These are phyloP conservation scores for Acacia melanoxylon DNA, from an alignment of 306 rosid genomes.

Conservation along the genomic window DNA sequence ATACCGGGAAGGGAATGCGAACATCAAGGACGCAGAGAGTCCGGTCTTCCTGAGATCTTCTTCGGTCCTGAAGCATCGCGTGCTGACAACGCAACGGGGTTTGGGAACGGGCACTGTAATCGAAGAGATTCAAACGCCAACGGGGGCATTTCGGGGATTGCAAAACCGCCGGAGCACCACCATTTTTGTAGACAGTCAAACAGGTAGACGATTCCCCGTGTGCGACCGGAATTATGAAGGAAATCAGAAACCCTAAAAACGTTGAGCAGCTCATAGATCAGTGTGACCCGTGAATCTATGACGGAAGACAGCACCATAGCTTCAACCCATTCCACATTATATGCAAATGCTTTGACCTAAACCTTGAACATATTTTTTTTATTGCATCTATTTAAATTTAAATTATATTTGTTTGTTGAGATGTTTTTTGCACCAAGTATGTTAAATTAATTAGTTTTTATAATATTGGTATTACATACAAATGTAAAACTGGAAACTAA, in stretches of 20 bases:
- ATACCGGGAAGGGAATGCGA: slow-evolving; percentile 82
- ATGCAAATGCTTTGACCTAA: no score
- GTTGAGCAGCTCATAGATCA: no score
- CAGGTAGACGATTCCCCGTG: slow-evolving; percentile 76
- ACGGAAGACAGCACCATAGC: no score
- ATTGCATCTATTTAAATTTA: no score
- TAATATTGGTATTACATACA: no score
- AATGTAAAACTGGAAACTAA: no score
- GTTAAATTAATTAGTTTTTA: no score
- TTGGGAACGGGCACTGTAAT: slow-evolving; percentile 43
- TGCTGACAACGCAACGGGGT: slow-evolving; percentile 58
- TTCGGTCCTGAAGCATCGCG: slow-evolving; percentile 73
- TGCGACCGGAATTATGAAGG: slow-evolving; percentile 24
- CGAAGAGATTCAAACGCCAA: slow-evolving; percentile 62
- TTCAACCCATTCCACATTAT: no score
- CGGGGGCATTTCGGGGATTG: slow-evolving; percentile 89
- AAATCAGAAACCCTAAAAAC: slow-evolving; percentile 44
- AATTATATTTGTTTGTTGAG: no score
- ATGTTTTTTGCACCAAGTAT: no score
- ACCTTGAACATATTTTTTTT: no score
- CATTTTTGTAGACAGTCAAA: slow-evolving; percentile 70
- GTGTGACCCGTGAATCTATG: no score
- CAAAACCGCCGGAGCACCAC: slow-evolving; percentile 93
- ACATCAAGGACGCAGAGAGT: slow-evolving; percentile 78
- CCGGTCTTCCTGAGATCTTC: slow-evolving; percentile 79